Evolutionary conservation across 495 filamentous ascomycete species (phyloP), one percentile per base, ranked within the genome.

Genomic region (Aspergillus diversus): DNA sequence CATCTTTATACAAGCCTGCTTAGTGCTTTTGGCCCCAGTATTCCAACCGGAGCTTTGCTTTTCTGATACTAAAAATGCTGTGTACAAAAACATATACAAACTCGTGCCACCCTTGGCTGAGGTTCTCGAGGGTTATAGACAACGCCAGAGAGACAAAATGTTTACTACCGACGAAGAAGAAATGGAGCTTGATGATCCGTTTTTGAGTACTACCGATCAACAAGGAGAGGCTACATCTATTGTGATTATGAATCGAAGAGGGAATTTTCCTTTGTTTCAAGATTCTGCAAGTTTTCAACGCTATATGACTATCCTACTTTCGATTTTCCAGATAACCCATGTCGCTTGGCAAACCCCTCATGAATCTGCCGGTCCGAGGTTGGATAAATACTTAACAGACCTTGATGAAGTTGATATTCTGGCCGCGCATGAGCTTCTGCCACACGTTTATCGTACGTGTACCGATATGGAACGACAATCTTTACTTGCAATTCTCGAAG

Each of bases 161-260:
- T 48, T 50, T 9, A 3, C 53, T 8, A 59, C 68, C 32, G 72
- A 76, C 12, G 73, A 77, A 37, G 88, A 93, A 66, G 65, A 77
- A 13, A 92, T 96, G 90, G 92, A 97, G 60, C 69, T 96, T 27
- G 92, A 97, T 64, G 86, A 89, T 55, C 84, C 82, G 13, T 87
- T 92, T 33, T 83, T 86, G 33, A 81, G 82, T 4, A 81, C 86
- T 51, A 68, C 71, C 51, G 87, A 82, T 63, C 79, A 80, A n/a
- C 4, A 60, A 16, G 63, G 57, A 9, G 57, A 52, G 11, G 56
- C 71, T 8, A 52, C 71, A 27, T 55, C 39, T 1, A 77, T 82
- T 17, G 48, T 76, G 21, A 50, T 59, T 42, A 63, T 56, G 33
- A 81, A 80, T 35, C 63, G 78, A 27, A 27, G 21, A 60, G 68